Conservation (phyloP, 345 rosid species). For the Abelmoschus esculentus region DNA sequence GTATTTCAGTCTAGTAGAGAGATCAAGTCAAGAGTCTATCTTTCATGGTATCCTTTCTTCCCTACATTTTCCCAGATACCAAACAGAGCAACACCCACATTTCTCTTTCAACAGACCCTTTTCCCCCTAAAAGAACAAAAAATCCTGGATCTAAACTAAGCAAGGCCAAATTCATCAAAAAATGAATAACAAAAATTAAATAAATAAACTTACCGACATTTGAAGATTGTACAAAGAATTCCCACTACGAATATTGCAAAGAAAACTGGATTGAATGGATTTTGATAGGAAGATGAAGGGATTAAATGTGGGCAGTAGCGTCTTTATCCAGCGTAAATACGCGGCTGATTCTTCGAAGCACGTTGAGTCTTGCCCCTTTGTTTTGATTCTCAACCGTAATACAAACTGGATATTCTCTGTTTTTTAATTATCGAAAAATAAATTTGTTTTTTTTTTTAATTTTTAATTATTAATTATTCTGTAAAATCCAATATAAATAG, state of each 20-base stretch:
- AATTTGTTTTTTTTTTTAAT: background rate
- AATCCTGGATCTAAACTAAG: slow-evolving; percentile 8
- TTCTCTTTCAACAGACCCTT: background rate
- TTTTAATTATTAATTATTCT: background rate
- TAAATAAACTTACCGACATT: slow-evolving; percentile 11
- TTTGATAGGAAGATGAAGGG: background rate
- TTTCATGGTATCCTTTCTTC: background rate
- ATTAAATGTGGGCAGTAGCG: background rate
- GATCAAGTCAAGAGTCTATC: slow-evolving; percentile 1
- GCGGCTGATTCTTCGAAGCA: background rate
- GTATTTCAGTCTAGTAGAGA: background rate
- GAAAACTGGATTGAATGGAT: background rate
- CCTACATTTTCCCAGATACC: slow-evolving; percentile 7
- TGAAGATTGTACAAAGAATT: background rate
- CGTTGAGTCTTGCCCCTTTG: background rate
- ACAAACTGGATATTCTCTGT: background rate
- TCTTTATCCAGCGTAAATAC: background rate
- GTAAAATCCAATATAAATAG: background rate
- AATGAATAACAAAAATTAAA: background rate
- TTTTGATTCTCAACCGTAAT: background rate
- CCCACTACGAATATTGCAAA: background rate
- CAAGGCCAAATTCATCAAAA: slow-evolving; percentile 8
- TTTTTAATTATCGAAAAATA: background rate
- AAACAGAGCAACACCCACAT: slow-evolving; percentile 12
- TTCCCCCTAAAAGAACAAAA: background rate